Percentiles rank a stretch among this genome's conserved stretches.
phyloP scores from a whole-genome alignment of 768 basidiomycete genomes.

The Psilocybe azurescens region DNA sequence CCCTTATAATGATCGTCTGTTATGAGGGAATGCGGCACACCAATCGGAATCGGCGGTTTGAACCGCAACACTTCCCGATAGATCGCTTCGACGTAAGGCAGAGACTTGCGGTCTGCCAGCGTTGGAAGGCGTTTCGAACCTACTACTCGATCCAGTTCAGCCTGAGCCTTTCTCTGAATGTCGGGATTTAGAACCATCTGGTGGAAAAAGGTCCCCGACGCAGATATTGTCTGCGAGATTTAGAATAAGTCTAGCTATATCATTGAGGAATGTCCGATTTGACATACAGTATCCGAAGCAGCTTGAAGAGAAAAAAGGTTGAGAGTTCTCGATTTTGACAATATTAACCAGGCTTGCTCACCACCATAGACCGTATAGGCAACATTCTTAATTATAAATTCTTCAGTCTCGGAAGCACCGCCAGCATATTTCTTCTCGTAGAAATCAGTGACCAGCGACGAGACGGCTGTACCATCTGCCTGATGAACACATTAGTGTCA shows the following conservation, averaged over 20 bases:
- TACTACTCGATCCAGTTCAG: conserved; percentile 37
- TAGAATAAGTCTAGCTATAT: background rate
- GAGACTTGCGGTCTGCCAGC: conserved; percentile 28
- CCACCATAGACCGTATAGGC: conserved; percentile 21
- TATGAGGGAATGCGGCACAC: background rate
- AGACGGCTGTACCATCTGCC: conserved; percentile 14
- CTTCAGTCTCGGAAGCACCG: conserved; percentile 9
- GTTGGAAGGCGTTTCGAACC: conserved; percentile 34
- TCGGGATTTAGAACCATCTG: conserved; percentile 35
- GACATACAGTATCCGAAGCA: conserved; percentile 17
- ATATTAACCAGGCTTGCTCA: background rate
- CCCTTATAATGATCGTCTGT: conserved; percentile 35
- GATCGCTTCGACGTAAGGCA: conserved; percentile 35
- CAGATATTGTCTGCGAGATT: conserved; percentile 15
- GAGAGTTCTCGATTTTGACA: background rate
- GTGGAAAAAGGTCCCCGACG: conserved; percentile 30
- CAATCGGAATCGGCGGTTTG: background rate
- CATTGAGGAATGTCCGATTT: background rate
- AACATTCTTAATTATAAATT: conserved; percentile 9
- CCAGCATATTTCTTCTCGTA: conserved; percentile 13
- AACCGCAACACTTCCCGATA: conserved; percentile 13
- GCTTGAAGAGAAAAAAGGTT: conserved; percentile 1
- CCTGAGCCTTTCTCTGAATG: conserved; percentile 36
- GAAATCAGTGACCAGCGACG: conserved; percentile 18
- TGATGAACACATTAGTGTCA: background rate